These are phyloP conservation scores for Scolecobasidium constrictum DNA, from an alignment of 2,329 filamentous ascomycete genomes.

Conservation along the genomic window DNA sequence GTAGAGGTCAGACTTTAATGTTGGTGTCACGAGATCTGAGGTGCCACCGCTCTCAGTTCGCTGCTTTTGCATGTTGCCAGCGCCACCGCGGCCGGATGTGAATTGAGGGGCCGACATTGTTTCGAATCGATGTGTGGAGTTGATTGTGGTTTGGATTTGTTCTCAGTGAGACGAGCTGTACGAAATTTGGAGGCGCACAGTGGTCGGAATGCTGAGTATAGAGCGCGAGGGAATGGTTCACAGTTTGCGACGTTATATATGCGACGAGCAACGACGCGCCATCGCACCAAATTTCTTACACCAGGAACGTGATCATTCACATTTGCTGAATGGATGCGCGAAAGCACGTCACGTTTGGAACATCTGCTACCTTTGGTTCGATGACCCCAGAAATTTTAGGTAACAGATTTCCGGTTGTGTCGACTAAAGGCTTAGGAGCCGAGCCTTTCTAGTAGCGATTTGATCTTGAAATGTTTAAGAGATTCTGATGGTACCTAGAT, in stretches of 20 bases:
- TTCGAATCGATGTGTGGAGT: too few relatives aligned
- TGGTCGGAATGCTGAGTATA: too few relatives aligned
- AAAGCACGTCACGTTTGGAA: slow-evolving; percentile 2
- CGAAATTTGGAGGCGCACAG: too few relatives aligned
- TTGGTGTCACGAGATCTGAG: slow-evolving; percentile 67
- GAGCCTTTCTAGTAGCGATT: too few relatives aligned
- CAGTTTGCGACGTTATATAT: too few relatives aligned
- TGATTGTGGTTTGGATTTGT: too few relatives aligned
- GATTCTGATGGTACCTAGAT: too few relatives aligned
- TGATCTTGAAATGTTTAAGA: too few relatives aligned
- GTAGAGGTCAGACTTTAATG: slow-evolving; percentile 70
- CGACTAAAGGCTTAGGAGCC: background rate
- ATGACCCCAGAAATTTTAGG: background rate
- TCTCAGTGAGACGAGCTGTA: too few relatives aligned
- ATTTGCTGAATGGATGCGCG: background rate
- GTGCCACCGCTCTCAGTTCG: slow-evolving; percentile 23
- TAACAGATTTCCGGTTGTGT: background rate
- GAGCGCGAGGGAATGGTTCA: too few relatives aligned
- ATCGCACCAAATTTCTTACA: background rate
- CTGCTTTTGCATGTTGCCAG: slow-evolving; percentile 42
- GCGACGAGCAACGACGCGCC: background rate
- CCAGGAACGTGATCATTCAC: slow-evolving; percentile 1
- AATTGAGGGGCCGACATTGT: slow-evolving; percentile 3
- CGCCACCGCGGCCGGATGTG: slow-evolving; percentile 62
- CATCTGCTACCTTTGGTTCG: background rate